phyloP scores from a whole-genome alignment of 495 filamentous ascomycete genomes.

The Sordaria brevicollis region DNA sequence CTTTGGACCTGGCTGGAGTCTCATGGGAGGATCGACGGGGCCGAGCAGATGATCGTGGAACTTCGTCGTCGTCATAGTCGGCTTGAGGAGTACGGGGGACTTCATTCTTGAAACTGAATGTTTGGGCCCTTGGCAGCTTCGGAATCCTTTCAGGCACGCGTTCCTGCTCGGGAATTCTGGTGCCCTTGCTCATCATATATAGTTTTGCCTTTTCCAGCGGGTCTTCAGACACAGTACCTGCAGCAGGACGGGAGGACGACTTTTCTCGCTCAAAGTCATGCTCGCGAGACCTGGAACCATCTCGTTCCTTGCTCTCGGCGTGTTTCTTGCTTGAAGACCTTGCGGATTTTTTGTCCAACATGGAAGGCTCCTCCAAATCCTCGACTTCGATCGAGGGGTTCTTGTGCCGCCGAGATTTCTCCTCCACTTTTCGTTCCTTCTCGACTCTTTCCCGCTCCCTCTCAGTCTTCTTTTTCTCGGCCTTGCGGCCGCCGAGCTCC shows the following conservation, averaged over 20 bases:
- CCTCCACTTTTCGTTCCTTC: conserved; percentile 24
- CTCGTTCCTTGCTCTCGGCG: conserved; percentile 16
- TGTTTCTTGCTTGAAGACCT: conserved; percentile 31
- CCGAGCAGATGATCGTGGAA: conserved; percentile 17
- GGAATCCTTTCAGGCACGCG: neutral
- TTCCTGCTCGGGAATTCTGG: neutral
- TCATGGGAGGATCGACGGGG: conserved; percentile 32
- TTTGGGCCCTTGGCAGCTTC: neutral
- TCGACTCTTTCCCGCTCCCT: conserved; percentile 11
- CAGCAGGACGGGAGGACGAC: conserved; percentile 14
- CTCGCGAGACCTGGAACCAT: conserved; percentile 18
- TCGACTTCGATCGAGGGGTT: conserved; percentile 20
- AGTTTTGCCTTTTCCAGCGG: neutral
- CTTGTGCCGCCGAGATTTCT: conserved; percentile 22
- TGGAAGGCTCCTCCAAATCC: conserved; percentile 12
- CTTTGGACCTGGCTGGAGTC: conserved; percentile 20
- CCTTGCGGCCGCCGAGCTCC: neutral
- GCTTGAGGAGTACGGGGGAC: conserved; percentile 27
- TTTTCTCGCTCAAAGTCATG: conserved; percentile 18
- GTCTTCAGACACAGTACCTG: neutral
- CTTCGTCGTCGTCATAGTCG: conserved; percentile 19
- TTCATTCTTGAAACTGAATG: conserved; percentile 17
- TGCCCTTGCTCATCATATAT: neutral
- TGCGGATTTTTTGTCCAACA: conserved; percentile 26
- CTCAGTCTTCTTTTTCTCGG: conserved; percentile 18